Evolutionary conservation across 176 grass and related monocot species (phyloP), one percentile per base, ranked within the genome.

Genomic region (Eremochloa ophiuroides): DNA sequence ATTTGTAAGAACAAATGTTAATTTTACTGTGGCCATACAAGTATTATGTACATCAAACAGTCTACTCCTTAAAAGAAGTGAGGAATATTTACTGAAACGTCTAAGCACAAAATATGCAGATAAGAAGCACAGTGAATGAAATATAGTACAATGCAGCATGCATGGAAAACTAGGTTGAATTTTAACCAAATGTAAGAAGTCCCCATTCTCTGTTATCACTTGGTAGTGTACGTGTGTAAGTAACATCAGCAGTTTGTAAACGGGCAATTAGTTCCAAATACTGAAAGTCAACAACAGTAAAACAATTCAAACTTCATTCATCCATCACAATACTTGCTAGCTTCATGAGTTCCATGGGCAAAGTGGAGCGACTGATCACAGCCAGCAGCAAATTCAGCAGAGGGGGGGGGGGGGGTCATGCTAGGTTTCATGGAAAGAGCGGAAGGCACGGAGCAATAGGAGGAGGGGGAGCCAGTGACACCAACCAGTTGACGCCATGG

Each of bases 401-500:
- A 35, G 11, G n/a, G n/a, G n/a, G n/a, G n/a, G n/a, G n/a, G n/a
- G n/a, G n/a, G n/a, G 62, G 6, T 17, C 35, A 53, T n/a, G 63
- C 37, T 67, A 80, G 13, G 63, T 63, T 68, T 68, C 7, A 55
- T 13, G 13, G n/a, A 11, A 68, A 38, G 31, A 4, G 20, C 4
- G 1, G 31, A 18, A 38, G 8, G 38, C 2, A 12, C 4, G 7
- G 4, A 26, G 6, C 7, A 9, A 62, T 1, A 20, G 1, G 33
- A 23, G 2, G 4, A 0, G 35, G 18, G 42, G 7, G 9, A 31
- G 75, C 59, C 39, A 53, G 50, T 2, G 30, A 40, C 34, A 82
- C 53, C 69, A 86, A 85, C 84, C 93, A 99, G 79, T 90, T 85
- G 77, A 95, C 89, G 48, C 93, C 87, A 61, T 99, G 89, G 87